These are phyloP conservation scores for Bathelium albidoporum DNA, from an alignment of 495 filamentous ascomycete species.

Conservation along the genomic window DNA sequence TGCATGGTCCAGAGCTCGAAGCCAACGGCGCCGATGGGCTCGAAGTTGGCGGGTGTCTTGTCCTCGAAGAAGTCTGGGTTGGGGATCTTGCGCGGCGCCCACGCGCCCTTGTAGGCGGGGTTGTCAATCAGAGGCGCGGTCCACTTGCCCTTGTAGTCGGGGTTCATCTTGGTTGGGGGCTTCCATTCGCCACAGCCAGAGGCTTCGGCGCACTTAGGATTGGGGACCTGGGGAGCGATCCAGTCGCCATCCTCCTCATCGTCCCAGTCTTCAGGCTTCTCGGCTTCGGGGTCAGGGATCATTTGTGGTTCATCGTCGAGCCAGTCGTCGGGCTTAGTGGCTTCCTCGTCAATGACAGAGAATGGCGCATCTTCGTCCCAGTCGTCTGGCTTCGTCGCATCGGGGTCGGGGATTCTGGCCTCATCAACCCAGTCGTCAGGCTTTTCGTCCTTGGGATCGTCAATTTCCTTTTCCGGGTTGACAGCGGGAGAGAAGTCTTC, in stretches of 20 bases:
- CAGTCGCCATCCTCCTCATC: conserved; percentile 99
- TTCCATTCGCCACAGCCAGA: conserved; percentile 94
- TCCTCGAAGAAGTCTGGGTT: conserved; percentile 98
- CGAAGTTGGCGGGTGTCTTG: conserved; percentile 91
- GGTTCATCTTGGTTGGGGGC: conserved; percentile 89
- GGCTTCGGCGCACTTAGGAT: conserved; percentile 89
- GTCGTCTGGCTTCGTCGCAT: conserved; percentile 91
- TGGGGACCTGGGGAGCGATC: conserved; percentile 83
- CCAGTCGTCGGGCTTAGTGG: conserved; percentile 90
- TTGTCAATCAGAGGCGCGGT: conserved; percentile 89
- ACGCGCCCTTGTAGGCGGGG: conserved; percentile 94
- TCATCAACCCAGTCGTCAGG: conserved; percentile 94
- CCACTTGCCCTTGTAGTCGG: conserved; percentile 99
- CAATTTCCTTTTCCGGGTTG: conserved; percentile 94
- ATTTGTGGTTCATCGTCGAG: conserved; percentile 79
- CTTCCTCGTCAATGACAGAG: conserved; percentile 90
- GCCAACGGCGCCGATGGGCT: conserved; percentile 96
- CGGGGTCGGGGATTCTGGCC: conserved; percentile 78
- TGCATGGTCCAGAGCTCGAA: conserved; percentile 99
- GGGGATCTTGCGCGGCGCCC: conserved; percentile 89
- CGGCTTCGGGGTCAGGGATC: conserved; percentile 88
- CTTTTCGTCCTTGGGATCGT: conserved; percentile 92
- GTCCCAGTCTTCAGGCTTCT: conserved; percentile 99
- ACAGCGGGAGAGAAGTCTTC: conserved; percentile 90
- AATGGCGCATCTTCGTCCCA: conserved; percentile 99